phyloP scores from a whole-genome alignment of 1,139 yeast genomes.

The Kodamaea derodonti region DNA sequence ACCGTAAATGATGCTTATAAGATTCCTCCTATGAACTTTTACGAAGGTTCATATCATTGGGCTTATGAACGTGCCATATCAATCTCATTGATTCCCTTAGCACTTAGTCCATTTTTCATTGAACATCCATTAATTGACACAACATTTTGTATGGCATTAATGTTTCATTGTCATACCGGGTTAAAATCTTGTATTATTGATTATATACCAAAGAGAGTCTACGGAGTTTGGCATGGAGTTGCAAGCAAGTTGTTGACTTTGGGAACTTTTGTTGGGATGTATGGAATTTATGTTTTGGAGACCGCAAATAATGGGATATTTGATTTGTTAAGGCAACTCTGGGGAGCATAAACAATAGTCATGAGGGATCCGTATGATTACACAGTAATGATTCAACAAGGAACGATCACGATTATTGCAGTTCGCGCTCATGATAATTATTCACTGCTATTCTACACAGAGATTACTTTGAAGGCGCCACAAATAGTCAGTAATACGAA shows the following conservation, averaged over 20 bases:
- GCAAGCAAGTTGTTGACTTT: constrained; percentile 63
- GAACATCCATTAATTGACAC: constrained; percentile 72
- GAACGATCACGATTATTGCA: too few relatives aligned
- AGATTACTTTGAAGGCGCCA: too few relatives aligned
- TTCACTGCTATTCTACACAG: too few relatives aligned
- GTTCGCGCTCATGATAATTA: too few relatives aligned
- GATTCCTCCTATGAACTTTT: constrained; percentile 54
- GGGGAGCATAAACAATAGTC: constrained; percentile 33
- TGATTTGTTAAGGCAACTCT: constrained; percentile 40
- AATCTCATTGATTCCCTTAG: constrained; percentile 68
- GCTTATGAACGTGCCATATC: constrained; percentile 70
- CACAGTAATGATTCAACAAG: too few relatives aligned
- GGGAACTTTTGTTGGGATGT: constrained; percentile 70
- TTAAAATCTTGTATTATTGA: constrained; percentile 84
- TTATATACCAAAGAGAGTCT: constrained; percentile 82
- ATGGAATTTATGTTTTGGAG: constrained; percentile 81
- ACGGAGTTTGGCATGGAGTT: constrained; percentile 63
- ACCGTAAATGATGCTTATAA: constrained; percentile 78
- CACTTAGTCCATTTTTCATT: constrained; percentile 67
- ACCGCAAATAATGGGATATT: constrained; percentile 61
- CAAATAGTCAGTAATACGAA: too few relatives aligned
- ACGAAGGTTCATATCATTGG: constrained; percentile 91
- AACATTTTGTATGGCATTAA: constrained; percentile 53
- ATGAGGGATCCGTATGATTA: too few relatives aligned
- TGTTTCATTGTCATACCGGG: constrained; percentile 78